Percentiles rank a stretch among this genome's conserved stretches.
phyloP scores from a whole-genome alignment of 2,329 filamentous ascomycete species.

The Zymoseptoria tritici region DNA sequence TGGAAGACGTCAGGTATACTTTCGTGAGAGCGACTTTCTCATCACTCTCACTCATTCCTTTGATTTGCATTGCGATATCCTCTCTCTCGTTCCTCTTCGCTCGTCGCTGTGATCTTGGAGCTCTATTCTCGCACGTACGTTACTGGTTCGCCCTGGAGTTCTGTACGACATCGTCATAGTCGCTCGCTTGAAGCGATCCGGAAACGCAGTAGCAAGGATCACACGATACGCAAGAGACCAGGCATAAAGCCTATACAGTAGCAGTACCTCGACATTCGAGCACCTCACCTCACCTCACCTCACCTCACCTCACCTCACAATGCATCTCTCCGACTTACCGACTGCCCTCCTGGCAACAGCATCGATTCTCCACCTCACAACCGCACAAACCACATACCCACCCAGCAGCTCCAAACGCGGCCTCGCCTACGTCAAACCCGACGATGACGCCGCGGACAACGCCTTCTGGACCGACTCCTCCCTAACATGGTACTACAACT shows the following conservation, averaged over 20 bases:
- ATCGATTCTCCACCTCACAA: not conserved
- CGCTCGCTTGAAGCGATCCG: not conserved
- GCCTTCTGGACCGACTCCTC: constrained; percentile 56
- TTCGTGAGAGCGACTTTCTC: not conserved
- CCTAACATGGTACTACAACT: constrained; percentile 84
- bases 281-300: constrained; percentile 37
- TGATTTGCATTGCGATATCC: not conserved
- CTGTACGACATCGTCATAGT: not conserved
- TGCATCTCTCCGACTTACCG: not conserved
- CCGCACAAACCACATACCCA: not conserved
- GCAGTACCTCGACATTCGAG: constrained; percentile 35
- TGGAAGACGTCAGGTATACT: not conserved
- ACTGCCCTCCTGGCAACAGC: not conserved
- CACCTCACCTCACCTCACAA: constrained; percentile 29
- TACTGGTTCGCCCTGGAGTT: not conserved
- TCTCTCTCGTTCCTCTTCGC: not conserved
- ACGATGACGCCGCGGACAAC: constrained; percentile 53
- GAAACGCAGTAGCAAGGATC: not conserved
- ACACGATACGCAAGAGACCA: not conserved
- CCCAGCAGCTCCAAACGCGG: constrained; percentile 57
- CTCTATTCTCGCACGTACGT: not conserved
- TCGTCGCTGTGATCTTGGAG: not conserved
- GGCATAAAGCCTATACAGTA: not conserved
- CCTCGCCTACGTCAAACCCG: constrained; percentile 59
- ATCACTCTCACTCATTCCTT: not conserved